Conservation (phyloP, 805 yeast genomes). For the Yamadazyma ubonensis region DNA sequence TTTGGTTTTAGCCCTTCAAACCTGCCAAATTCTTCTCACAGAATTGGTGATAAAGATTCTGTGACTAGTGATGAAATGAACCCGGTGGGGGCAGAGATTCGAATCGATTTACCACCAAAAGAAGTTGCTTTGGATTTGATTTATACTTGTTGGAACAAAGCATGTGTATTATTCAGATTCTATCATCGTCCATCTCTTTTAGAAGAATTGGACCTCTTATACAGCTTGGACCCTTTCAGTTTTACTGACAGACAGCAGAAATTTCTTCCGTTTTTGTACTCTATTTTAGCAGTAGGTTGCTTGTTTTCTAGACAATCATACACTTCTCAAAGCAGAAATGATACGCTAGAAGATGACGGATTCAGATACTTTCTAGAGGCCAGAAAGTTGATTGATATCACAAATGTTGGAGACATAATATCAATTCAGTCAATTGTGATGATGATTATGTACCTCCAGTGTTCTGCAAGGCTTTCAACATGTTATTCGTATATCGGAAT, state of each 20-base stretch:
- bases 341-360: conserved; percentile 67
- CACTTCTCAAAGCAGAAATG: conserved; percentile 8
- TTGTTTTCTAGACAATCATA: conserved; percentile 54
- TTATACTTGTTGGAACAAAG: conserved; percentile 77
- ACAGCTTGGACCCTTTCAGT: conserved; percentile 69
- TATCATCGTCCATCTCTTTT: conserved; percentile 82
- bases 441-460: conserved; percentile 82
- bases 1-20: conserved; percentile 6
- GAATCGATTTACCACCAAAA: conserved; percentile 71
- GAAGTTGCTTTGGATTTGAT: conserved; percentile 69
- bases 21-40: conserved; percentile 14
- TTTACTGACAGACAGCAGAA: conserved; percentile 72
- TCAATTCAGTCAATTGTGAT: conserved; percentile 85
- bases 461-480: conserved; percentile 82
- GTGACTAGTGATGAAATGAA: conserved; percentile 28
- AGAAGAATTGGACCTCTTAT: conserved; percentile 70
- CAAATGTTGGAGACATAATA: conserved; percentile 77
- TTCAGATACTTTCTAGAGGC: conserved; percentile 80
- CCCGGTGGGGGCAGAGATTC: conserved; percentile 44
- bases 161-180: conserved; percentile 81
- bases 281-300: conserved; percentile 88
- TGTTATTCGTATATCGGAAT: conserved; percentile 90
- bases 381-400: conserved; percentile 72
- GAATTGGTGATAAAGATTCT: conserved; percentile 4
- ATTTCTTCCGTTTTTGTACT: conserved; percentile 76